Evolutionary conservation across 2,329 filamentous ascomycete species (phyloP).

Genomic region (Alternaria sp.): DNA sequence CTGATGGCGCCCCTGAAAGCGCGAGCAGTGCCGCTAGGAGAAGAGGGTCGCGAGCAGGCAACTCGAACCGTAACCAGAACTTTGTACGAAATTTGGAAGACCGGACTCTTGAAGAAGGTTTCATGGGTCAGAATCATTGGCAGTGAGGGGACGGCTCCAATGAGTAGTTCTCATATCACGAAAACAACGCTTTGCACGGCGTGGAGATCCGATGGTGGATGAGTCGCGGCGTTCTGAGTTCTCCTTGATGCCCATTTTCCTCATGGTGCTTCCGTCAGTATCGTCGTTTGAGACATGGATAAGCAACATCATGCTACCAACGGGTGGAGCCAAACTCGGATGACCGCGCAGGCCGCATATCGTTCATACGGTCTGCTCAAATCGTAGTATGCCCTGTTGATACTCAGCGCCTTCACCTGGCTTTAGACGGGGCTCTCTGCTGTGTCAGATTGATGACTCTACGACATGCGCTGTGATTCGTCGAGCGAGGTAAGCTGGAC

Average conservation of each 20-base stretch:
- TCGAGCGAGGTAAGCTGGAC: constrained; percentile 1
- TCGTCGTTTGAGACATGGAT: constrained; percentile 19
- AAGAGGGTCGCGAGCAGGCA: constrained; percentile 76
- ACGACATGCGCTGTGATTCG: constrained; percentile 5
- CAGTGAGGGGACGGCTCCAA: constrained; percentile 56
- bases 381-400: constrained; percentile 9
- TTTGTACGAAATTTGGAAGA: constrained; percentile 97
- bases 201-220: constrained; percentile 9
- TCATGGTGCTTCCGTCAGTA: constrained; percentile 10
- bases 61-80: constrained; percentile 73
- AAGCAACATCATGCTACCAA: constrained; percentile 10
- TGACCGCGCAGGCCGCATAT: constrained; percentile 19
- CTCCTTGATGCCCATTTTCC: constrained; percentile 17
- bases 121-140: constrained; percentile 77
- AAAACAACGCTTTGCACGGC: constrained; percentile 8
- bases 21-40: constrained; percentile 73
- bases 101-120: constrained; percentile 91
- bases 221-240: constrained; percentile 17
- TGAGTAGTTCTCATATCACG: constrained; percentile 12
- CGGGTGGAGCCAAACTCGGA: constrained; percentile 10
- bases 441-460: constrained; percentile 6
- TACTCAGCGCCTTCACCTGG: constrained; percentile 17
- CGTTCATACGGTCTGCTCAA: constrained; percentile 24
- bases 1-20: constrained; percentile 78
- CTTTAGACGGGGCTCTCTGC: constrained; percentile 1